Evolutionary conservation across 768 basidiomycete species (phyloP), one percentile per base, ranked within the genome.

Genomic region (Hypholoma fasciculare): DNA sequence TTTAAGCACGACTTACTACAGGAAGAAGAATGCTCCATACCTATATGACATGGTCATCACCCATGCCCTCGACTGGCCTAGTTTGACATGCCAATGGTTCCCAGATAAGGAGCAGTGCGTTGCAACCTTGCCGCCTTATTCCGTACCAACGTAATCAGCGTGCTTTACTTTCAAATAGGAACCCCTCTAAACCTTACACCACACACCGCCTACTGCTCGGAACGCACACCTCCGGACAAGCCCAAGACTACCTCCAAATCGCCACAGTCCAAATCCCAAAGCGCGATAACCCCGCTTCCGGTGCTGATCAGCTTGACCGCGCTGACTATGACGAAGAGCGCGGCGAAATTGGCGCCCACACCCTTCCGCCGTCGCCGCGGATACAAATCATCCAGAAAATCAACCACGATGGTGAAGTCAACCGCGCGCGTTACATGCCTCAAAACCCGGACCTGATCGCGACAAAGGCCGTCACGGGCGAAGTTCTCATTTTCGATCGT

Each of bases 1-100:
- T 46, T 57, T 55, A 43, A 56, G n/a, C 36, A 23, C 42, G 47
- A 49, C 47, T 40, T 14, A 58, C 43, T 50, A 49, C 71, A 94
- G 92, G 92, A 94, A 94, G 81, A 94, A 94, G 78, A 96, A 96
- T 75, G 94, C 96, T 53, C 96, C 96, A 12, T 98, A 96, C 76
- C 85, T 98, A 13, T 99, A 99, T 72, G 97, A 99, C 73, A 82
- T 96, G 20, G 93, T 99, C 63, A 89, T 99, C 66, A 98, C 96
- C 1, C 96, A 98, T 71, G 96, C 96, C 34, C 81, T 98, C 50
- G 94, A 97, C 74, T 99, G 97, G 97, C 97, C 97, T 17, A 94
- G 89, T 67, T 71, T 99, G 68, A 99, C 97, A 4, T 95, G 93
- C 71, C 97, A 98, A 76, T 99, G 97, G 97, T 92, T 99, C 73